Base-by-base conservation (phyloP, 1,284 basidiomycete genomes). In the Melampsora larici-populina region DNA sequence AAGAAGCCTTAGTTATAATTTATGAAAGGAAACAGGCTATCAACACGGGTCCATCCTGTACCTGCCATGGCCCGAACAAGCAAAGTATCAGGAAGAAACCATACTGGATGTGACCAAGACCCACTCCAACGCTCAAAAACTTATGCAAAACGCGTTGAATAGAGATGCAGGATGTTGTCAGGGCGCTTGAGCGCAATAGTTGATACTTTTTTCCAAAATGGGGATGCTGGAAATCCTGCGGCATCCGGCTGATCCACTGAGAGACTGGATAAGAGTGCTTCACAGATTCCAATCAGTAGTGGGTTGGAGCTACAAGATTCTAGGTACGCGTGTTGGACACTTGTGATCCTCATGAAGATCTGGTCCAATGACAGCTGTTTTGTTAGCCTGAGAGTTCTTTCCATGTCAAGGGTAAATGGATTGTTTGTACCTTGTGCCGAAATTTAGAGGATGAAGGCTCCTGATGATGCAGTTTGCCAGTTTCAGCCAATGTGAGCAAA, bases 401-500 rank as follows among this genome's bases (percentile, higher is more conserved):
- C 5, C 40, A 43, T 43, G 40, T 43, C 40, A 43, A 43, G 40
- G 11, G 1, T 43, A 1, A 7, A 43, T 13, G 11, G 11, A 43
- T 43, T 8, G 11, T 43, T 13, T 11, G 13, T 4, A 43, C 40
- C 40, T 43, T 43, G 1, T 43, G 40, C 40, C 40, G 40, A 13
- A 43, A 7, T 43, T 13, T 43, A 4, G 40, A 7, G 40, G 40
- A 43, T 43, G 46, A 65, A n/a, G n/a, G n/a, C 9, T 68, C 33
- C 40, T 62, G n/a, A 26, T 76, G 64, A 9, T 58, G 6, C 26
- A 40, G 31, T 33, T 84, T 83, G 0, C 91, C 89, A 11, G 97
- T 85, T 81, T 93, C 90, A 6, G 88, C 87, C 40, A 97, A 85
- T 0, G 89, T 89, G 17, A 91, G 86, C 7, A 97, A 84, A 21